Evolutionary conservation across 2,329 filamentous ascomycete species (phyloP).

Genomic region (Alternaria solani): DNA sequence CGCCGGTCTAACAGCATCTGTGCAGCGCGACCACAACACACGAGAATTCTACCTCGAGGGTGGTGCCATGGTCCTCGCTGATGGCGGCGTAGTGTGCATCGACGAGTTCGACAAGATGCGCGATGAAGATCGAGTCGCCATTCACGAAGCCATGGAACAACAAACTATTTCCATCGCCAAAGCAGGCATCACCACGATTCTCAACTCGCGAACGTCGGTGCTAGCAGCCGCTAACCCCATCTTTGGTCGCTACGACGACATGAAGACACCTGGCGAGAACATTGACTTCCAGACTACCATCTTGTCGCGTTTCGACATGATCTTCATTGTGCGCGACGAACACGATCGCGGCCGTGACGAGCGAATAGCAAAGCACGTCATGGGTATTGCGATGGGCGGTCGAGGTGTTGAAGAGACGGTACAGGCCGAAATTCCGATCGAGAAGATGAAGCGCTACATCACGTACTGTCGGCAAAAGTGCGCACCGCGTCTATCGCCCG

Average conservation of each 20-base stretch:
- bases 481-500: slow-evolving; percentile 86
- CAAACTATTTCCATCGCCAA: slow-evolving; percentile 99
- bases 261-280: slow-evolving; percentile 97
- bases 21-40: slow-evolving; percentile 89
- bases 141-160: slow-evolving; percentile 99
- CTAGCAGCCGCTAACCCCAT: slow-evolving; percentile 96
- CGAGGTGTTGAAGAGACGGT: slow-evolving; percentile 80
- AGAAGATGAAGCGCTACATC: slow-evolving; percentile 97
- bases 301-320: slow-evolving; percentile 98
- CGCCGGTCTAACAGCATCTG: slow-evolving; percentile 95
- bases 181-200: slow-evolving; percentile 96
- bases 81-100: slow-evolving; percentile 96
- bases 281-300: slow-evolving; percentile 99
- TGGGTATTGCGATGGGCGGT: slow-evolving; percentile 95
- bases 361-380: slow-evolving; percentile 94
- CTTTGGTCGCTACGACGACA: slow-evolving; percentile 96
- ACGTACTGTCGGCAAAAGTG: slow-evolving; percentile 96
- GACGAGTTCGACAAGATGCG: slow-evolving; percentile 99
- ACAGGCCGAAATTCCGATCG: slow-evolving; percentile 89
- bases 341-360: slow-evolving; percentile 91
- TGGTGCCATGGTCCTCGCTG: slow-evolving; percentile 96
- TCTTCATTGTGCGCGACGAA: slow-evolving; percentile 97
- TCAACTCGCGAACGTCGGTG: slow-evolving; percentile 94
- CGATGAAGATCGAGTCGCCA: slow-evolving; percentile 95
- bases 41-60: slow-evolving; percentile 98